A percentile compares a stretch with the other conserved stretches of the same genome.
These are phyloP conservation scores for Pleurozium schreberi DNA, from an alignment of 225 moss, liverwort and hornwort species.

Conservation along the genomic window DNA sequence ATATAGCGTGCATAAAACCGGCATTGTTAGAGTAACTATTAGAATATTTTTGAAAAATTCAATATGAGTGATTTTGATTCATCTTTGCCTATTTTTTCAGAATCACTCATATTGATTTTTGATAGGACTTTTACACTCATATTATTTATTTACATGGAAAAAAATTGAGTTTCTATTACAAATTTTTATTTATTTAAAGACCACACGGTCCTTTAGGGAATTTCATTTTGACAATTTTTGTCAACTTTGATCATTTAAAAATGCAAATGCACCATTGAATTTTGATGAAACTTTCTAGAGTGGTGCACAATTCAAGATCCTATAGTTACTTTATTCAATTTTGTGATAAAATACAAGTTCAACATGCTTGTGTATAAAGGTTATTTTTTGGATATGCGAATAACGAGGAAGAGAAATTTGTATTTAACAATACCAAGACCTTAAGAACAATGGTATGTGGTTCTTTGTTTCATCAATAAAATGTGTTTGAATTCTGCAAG, in stretches of 20 bases:
- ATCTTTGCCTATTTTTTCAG: too few relatives aligned
- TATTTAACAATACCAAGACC: background rate
- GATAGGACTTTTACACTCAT: background rate
- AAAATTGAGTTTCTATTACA: background rate
- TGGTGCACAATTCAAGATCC: background rate
- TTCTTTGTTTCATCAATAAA: background rate
- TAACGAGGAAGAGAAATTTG: background rate
- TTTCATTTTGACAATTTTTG: background rate
- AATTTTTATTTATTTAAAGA: background rate
- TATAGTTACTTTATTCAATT: background rate
- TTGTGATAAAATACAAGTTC: background rate
- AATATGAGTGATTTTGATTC: too few relatives aligned
- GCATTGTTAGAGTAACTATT: background rate
- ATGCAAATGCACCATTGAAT: background rate
- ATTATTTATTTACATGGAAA: rapidly evolving
- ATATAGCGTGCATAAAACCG: background rate
- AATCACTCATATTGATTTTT: background rate
- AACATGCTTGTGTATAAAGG: rapidly evolving
- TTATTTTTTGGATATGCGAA: background rate
- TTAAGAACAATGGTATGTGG: background rate
- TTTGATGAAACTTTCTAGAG: background rate
- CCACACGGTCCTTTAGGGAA: rapidly evolving
- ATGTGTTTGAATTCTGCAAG: background rate
- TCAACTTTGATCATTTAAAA: background rate
- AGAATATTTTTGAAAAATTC: background rate